Evolutionary conservation across 805 yeast genomes (phyloP), one percentile per base, ranked within the genome.

Genomic region (Blastobotrys peoriensis): DNA sequence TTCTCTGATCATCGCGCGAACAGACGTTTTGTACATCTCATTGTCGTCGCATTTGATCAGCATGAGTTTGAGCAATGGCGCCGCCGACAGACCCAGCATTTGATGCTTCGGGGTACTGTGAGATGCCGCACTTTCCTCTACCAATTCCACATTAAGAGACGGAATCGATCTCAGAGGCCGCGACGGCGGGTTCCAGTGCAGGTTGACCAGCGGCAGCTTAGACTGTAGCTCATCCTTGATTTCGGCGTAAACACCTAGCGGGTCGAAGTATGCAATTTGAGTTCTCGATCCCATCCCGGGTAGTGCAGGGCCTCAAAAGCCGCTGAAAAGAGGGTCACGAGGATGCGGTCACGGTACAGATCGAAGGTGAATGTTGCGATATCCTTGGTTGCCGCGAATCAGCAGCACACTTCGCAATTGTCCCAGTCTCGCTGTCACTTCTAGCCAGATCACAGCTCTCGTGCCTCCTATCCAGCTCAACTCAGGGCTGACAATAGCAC

Each of bases 21-120:
- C 87, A 55, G 82, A 85, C 0, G 83, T 62, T 48, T 94, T 70
- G 61, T 91, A 91, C 1, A 76, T 76, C 13, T 91, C 98, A 16
- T 83, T 61, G 36, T 75, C 76, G 3, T 76, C 79, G 48, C 82
- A 76, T 44, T 74, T 74, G 5, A 91, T 71, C 45, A 89, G 75
- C 68, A 91, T 79, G 17, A 88, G 57, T 51, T 82, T 73, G 38
- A 85, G 66, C 52, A 82, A 79, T 1, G 84, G 78, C 3, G 71
- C 64, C 34, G 64, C 61, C n/a, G 65, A 63, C 6, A 69, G 50
- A 2, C 67, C 71, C 10, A 67, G 64, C 46, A 68, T 51, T 47
- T 61, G 65, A 49, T 68, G 73, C 46, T 63, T 63, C 5, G 59
- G 61, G 1, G 50, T 40, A 9, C 45, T 41, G 13, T 27, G 34